Evolutionary conservation across 805 yeast genomes (phyloP), one percentile per base, ranked within the genome.

Genomic region (Kuraishia borneana): DNA sequence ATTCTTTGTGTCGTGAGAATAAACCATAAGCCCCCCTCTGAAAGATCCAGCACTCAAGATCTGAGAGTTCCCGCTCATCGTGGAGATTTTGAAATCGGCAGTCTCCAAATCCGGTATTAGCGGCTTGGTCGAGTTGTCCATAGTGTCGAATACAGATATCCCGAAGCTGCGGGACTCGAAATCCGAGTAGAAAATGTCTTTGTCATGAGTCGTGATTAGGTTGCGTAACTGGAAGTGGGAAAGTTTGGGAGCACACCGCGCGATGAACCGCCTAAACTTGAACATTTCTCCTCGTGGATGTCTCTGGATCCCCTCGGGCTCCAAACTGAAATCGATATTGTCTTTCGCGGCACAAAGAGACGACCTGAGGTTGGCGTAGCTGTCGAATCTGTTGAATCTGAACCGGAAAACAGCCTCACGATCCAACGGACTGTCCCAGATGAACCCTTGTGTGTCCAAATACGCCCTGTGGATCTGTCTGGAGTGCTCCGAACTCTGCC

Each of bases 151-250:
- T 40, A 33, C 44, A 42, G 28, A 50, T 44, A 19, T 48, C 37
- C 38, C 58, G 52, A 18, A 62, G 39, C 39, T 50, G 49, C 35
- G 50, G 45, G 36, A 52, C 58, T 35, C 41, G 19, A 39, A 40
- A 3, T 39, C 31, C 8, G 48, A 39, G 30, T 51, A 48, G 21
- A 47, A 47, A 51, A 46, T 34, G 31, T 41, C 44, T 31, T 47
- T 51, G 9, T 51, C 50, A 21, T 56, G 57, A 42, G 56, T 65
- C 36, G 61, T 60, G 6, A 75, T 63, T 32, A 73, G 51, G 37
- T 70, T 65, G 12, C 81, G 52, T 22, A 75, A 54, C 51, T 74
- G 81, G 47, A 73, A 73, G 54, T 76, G 81, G 14, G 67, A 63
- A 9, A 72, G 54, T 40, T 61, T 64, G 5, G 76, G 70, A 34